Conservation (phyloP, 805 yeast species). For the Cyberlindnera euphorbiae region DNA sequence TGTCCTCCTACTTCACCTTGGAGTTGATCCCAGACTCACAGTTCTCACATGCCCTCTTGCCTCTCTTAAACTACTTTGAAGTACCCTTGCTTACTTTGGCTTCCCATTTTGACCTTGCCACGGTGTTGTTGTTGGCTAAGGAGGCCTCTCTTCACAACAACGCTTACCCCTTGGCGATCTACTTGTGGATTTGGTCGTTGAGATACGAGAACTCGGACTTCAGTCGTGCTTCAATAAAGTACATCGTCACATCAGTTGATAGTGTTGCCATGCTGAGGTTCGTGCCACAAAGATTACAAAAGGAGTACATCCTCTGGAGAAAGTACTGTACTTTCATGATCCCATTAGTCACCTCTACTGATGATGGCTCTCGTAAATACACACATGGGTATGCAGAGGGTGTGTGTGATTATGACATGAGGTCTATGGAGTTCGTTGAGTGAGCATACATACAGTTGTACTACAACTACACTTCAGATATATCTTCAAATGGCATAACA, state of each 20-base stretch:
- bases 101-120: conserved; percentile 35
- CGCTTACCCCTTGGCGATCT: conserved; percentile 31
- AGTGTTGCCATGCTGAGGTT: conserved; percentile 1
- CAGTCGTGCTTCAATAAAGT: conserved; percentile 21
- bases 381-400: too few relatives aligned
- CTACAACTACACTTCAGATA: too few relatives aligned
- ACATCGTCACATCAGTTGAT: conserved; percentile 14
- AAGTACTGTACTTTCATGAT: conserved; percentile 13
- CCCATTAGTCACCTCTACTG: conserved; percentile 4
- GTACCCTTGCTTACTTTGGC: conserved; percentile 33
- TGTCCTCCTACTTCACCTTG: conserved; percentile 29
- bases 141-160: conserved; percentile 26
- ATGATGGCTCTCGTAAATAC: too few relatives aligned
- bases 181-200: conserved; percentile 33
- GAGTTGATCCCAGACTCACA: conserved; percentile 31
- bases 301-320: conserved; percentile 10
- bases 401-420: too few relatives aligned
- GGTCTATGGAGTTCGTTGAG: too few relatives aligned
- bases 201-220: conserved; percentile 32
- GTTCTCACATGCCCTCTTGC: conserved; percentile 31
- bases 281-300: conserved; percentile 5
- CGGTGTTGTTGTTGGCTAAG: conserved; percentile 26
- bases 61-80: conserved; percentile 35
- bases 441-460: too few relatives aligned
- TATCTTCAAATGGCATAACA: not conserved